Conservation (phyloP, 176 grass and related monocot genomes). For the Thalia dealbata region DNA sequence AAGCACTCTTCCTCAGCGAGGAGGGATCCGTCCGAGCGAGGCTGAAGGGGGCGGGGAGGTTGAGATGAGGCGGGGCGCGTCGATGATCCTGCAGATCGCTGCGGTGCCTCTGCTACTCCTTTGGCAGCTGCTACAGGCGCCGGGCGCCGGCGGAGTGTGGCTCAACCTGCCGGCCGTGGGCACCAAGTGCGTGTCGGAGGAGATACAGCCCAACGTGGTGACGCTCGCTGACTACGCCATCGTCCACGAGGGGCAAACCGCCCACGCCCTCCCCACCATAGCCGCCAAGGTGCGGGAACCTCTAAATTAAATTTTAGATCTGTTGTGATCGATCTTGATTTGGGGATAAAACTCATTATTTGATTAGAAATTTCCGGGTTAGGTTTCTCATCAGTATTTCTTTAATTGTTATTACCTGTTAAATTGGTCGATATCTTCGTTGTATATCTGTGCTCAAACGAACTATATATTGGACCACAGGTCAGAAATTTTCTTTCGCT, state of each 20-base stretch:
- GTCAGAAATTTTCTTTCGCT: too few species aligned
- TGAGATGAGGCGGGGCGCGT: constrained; percentile 6
- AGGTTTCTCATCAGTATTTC: neutral
- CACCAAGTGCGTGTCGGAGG: constrained; percentile 93
- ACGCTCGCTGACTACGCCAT: constrained; percentile 72
- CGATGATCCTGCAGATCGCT: constrained; percentile 11
- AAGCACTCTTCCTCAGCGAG: neutral
- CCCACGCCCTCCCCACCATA: constrained; percentile 39
- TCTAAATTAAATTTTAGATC: neutral
- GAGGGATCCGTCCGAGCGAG: neutral
- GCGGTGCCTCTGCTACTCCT: constrained; percentile 12
- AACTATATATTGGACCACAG: too few species aligned
- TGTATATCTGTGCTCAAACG: too few species aligned
- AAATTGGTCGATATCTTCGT: neutral
- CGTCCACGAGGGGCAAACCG: constrained; percentile 51
- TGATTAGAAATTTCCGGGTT: neutral
- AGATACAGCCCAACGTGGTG: constrained; percentile 90
- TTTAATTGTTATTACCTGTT: neutral
- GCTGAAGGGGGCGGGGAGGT: neutral
- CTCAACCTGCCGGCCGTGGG: constrained; percentile 59
- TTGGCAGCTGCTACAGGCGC: constrained; percentile 7
- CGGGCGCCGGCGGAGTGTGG: constrained; percentile 49
- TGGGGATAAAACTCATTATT: neutral
- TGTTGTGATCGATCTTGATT: neutral
- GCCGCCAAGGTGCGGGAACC: constrained; percentile 38